Base-by-base conservation (phyloP, 345 rosid genomes). In the Ailanthus altissimus region DNA sequence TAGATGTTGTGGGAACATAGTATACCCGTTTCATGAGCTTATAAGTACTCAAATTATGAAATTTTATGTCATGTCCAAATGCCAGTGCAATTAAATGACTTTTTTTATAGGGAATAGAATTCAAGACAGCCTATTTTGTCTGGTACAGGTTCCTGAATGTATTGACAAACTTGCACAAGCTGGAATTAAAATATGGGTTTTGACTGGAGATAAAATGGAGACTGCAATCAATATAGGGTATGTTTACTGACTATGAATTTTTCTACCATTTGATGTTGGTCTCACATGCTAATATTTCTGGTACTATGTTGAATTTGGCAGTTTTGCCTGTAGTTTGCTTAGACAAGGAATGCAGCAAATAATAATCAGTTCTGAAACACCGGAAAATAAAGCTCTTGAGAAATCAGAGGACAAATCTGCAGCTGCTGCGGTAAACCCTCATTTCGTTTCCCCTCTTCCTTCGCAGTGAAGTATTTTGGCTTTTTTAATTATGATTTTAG, bases 191-290 rank as follows among this genome's bases (percentile, higher is more conserved):
- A 73, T 95, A 75, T 95, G 99, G 99, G 97, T 95, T 73, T 83
- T 95, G 85, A 95, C 99, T 1, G 98, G 99, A 78, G 99, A 95
- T 82, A 95, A 95, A 82, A 92, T 95, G 98, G 99, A 95, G 88
- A 95, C 99, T 0, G 99, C 99, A 7, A 93, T 95, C 68, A 95
- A 95, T 76, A 93, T 95, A 7, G 99, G 99, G 99, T 93, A 79
- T 76, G 79, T 12, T 66, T 14, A 72, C 28, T 76, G 3, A 32
- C 59, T 20, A 47, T 45, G 45, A 42, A 13, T 61, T 72, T 51
- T 42, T 40, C 16, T 36, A 56, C 32, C 20, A 23, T 16, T 13
- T 23, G 20, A 66, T 75, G 60, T n/a, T 8, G 16, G 36, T 75
- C 46, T 53, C 26, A 57, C 58, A 57, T 74, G 62, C 79, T 81